Conservation (phyloP, 176 grass and related monocot genomes). For the Carex myosuroides region DNA sequence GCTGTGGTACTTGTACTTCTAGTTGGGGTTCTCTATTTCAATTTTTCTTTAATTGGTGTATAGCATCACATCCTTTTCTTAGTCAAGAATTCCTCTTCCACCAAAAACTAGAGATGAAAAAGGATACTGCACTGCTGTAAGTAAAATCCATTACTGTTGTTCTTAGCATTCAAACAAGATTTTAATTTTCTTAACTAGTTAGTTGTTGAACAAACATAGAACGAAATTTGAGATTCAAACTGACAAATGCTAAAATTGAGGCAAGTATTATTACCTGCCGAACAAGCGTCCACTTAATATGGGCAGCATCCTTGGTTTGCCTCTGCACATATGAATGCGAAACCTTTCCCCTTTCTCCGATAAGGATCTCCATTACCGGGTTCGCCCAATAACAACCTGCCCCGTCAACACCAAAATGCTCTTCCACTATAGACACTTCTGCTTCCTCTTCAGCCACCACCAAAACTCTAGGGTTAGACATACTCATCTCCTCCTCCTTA, state of each 20-base stretch:
- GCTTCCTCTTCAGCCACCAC: conserved; percentile 32
- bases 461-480: conserved; percentile 41
- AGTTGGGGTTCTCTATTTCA: background rate
- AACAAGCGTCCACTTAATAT: conserved; percentile 85
- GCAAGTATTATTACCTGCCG: conserved; percentile 40
- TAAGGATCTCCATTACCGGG: conserved; percentile 65
- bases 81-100: background rate
- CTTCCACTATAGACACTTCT: conserved; percentile 29
- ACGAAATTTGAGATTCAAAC: background rate
- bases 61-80: conserved; percentile 2
- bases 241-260: background rate
- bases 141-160: background rate
- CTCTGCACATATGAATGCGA: conserved; percentile 79
- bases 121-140: background rate
- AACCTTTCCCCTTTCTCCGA: conserved; percentile 52
- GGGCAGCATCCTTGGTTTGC: conserved; percentile 57
- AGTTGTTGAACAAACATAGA: background rate
- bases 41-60: background rate
- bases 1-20: background rate
- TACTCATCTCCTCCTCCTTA: conserved; percentile 16
- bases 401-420: conserved; percentile 30
- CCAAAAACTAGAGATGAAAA: background rate
- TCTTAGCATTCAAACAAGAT: background rate
- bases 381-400: conserved; percentile 79
- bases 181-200: background rate